Percentiles rank a stretch among this genome's conserved stretches.
These are phyloP conservation scores for Ophiocordyceps robertsii DNA, from an alignment of 2,329 filamentous ascomycete genomes.

Conservation along the genomic window DNA sequence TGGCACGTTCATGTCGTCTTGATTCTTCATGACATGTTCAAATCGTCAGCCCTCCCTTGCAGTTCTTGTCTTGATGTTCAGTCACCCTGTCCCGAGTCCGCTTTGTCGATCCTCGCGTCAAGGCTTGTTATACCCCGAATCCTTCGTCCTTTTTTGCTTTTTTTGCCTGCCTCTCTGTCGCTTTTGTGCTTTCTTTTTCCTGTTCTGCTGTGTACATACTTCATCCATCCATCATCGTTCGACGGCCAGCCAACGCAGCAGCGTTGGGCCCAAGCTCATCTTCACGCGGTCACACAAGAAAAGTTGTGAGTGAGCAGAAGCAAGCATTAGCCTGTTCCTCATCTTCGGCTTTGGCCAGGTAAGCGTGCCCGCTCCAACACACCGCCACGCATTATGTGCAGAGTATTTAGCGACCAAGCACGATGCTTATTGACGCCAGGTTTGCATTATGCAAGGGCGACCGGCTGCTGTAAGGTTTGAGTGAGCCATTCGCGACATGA, in stretches of 20 bases:
- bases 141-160: not conserved
- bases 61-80: not conserved
- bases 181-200: not conserved
- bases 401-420: not conserved
- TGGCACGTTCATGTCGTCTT: not conserved
- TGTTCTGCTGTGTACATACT: not conserved
- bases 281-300: not conserved
- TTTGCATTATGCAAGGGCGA: not conserved
- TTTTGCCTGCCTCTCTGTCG: not conserved
- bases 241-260: not conserved
- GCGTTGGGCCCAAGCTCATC: not conserved
- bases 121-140: too few species aligned
- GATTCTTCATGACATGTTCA: not conserved
- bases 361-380: not conserved
- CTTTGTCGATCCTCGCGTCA: too few species aligned
- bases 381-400: not conserved
- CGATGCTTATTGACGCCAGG: not conserved
- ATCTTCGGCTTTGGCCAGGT: not conserved
- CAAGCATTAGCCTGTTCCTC: not conserved
- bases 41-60: not conserved
- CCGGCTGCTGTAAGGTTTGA: not conserved
- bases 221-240: too few species aligned
- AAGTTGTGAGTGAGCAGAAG: not conserved
- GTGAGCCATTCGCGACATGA: not conserved
- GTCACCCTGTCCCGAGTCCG: too few species aligned